phyloP scores from a whole-genome alignment of 345 rosid species.

The Limnanthes douglasii region DNA sequence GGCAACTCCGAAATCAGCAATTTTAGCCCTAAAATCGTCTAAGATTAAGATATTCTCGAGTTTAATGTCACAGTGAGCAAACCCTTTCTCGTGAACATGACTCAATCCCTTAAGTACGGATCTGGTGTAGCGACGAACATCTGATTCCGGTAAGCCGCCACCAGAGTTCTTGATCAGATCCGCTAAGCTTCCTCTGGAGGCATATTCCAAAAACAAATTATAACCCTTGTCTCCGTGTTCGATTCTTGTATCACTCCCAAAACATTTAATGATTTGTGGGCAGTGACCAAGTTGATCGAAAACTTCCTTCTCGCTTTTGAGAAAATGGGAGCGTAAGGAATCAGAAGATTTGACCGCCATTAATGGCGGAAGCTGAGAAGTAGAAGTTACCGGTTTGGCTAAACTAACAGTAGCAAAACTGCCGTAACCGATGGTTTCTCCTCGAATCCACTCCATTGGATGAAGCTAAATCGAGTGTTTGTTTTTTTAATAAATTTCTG shows the following conservation, averaged over 20 bases:
- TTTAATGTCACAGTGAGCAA: slow-evolving; percentile 57
- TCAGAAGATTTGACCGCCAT: slow-evolving; percentile 59
- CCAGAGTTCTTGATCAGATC: slow-evolving; percentile 18
- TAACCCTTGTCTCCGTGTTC: slow-evolving; percentile 25
- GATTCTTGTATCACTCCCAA: slow-evolving; percentile 26
- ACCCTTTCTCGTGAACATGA: slow-evolving; percentile 46
- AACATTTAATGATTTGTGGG: slow-evolving; percentile 35
- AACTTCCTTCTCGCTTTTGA: slow-evolving; percentile 35
- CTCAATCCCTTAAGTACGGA: slow-evolving; percentile 40
- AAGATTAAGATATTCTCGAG: slow-evolving; percentile 45
- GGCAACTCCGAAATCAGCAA: slow-evolving; percentile 71
- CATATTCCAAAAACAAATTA: slow-evolving; percentile 58
- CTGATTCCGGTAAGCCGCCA: slow-evolving; percentile 29
- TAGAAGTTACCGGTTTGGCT: slow-evolving; percentile 10
- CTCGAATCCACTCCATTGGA: slow-evolving; percentile 58
- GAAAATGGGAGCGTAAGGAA: slow-evolving; percentile 11
- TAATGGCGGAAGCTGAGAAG: slow-evolving; percentile 13
- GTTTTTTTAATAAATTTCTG: too few species aligned
- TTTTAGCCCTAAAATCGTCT: slow-evolving; percentile 22
- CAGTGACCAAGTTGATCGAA: slow-evolving; percentile 27
- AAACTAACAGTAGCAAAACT: slow-evolving; percentile 47
- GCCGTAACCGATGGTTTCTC: slow-evolving; percentile 51
- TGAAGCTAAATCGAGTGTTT: too few species aligned
- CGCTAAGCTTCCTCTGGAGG: slow-evolving; percentile 53
- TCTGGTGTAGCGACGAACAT: slow-evolving; percentile 24